Conservation (phyloP, 345 rosid genomes). For the Salix dunnii region DNA sequence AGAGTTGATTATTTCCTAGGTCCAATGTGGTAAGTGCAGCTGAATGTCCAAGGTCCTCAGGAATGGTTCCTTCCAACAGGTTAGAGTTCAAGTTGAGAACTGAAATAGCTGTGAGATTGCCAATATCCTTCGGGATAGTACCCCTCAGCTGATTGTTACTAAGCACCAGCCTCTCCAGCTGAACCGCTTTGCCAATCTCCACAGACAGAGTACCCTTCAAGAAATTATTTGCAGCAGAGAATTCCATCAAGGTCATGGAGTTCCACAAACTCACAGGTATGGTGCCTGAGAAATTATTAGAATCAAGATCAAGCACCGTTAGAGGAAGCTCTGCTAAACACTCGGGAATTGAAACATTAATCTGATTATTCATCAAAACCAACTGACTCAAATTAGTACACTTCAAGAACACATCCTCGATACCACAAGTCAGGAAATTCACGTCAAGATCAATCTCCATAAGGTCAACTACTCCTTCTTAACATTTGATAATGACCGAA, state of each 20-base stretch:
- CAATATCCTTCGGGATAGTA: conserved; percentile 62
- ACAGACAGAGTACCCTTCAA: conserved; percentile 52
- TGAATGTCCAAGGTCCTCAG: conserved; percentile 65
- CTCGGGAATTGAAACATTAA: conserved; percentile 56
- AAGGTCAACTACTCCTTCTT: conserved; percentile 50
- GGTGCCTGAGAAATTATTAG: conserved; percentile 64
- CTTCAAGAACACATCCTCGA: conserved; percentile 1
- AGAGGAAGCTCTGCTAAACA: conserved; percentile 67
- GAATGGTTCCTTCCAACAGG: conserved; percentile 59
- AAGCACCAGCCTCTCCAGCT: conserved; percentile 60
- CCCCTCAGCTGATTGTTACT: conserved; percentile 57
- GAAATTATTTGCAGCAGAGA: conserved; percentile 60
- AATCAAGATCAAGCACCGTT: conserved; percentile 67
- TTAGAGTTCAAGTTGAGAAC: conserved; percentile 73
- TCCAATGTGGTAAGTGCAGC: conserved; percentile 65
- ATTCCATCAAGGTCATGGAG: conserved; percentile 60
- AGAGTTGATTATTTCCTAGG: conserved; percentile 67
- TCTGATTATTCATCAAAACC: conserved; percentile 46
- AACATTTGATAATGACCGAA: no score
- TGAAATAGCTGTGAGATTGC: conserved; percentile 58
- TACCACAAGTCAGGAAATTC: conserved; percentile 48
- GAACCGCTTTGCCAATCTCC: conserved; percentile 60
- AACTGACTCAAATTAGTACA: conserved; percentile 44
- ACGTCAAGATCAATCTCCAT: conserved; percentile 55
- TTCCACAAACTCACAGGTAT: conserved; percentile 66